Percentiles rank a stretch among this genome's conserved stretches.
phyloP scores from a whole-genome alignment of 208 protist species.

The Wallacemonas sp. region DNA sequence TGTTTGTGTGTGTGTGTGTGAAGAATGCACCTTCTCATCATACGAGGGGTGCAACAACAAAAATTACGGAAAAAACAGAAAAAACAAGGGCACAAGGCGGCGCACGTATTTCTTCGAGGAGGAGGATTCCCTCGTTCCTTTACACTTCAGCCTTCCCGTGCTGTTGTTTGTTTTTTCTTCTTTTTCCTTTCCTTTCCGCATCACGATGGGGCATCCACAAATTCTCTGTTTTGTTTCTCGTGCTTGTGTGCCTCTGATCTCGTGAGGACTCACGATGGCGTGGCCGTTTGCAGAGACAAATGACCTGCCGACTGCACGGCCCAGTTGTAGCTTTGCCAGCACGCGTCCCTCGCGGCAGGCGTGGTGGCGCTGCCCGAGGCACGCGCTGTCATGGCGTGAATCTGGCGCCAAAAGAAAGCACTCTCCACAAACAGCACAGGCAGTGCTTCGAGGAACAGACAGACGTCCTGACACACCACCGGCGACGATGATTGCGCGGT shows the following conservation, averaged over 20 bases:
- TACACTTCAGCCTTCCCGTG: no score
- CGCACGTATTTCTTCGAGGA: no score
- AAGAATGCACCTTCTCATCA: background rate
- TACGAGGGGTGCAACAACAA: constrained; percentile 9
- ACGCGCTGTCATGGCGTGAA: background rate
- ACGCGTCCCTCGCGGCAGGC: constrained; percentile 27
- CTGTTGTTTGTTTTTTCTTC: no score
- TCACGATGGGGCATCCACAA: no score
- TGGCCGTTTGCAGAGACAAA: constrained; percentile 21
- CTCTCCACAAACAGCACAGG: constrained; percentile 39
- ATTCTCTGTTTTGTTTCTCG: no score
- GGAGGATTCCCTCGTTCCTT: no score
- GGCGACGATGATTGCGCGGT: background rate
- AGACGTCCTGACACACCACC: constrained; percentile 8
- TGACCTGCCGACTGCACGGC: constrained; percentile 54
- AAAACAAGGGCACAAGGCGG: no score
- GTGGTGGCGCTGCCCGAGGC: background rate
- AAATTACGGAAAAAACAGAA: constrained; percentile 9
- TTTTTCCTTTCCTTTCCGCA: no score
- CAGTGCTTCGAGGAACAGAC: constrained; percentile 41
- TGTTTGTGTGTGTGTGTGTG: constrained; percentile 9
- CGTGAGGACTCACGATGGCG: no score
- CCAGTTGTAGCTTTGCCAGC: constrained; percentile 57
- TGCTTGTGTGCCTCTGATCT: no score
- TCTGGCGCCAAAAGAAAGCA: constrained; percentile 30